Evolutionary conservation across 2,329 filamentous ascomycete genomes (phyloP), one percentile per base, ranked within the genome.

Genomic region (Exophiala aquamarina): DNA sequence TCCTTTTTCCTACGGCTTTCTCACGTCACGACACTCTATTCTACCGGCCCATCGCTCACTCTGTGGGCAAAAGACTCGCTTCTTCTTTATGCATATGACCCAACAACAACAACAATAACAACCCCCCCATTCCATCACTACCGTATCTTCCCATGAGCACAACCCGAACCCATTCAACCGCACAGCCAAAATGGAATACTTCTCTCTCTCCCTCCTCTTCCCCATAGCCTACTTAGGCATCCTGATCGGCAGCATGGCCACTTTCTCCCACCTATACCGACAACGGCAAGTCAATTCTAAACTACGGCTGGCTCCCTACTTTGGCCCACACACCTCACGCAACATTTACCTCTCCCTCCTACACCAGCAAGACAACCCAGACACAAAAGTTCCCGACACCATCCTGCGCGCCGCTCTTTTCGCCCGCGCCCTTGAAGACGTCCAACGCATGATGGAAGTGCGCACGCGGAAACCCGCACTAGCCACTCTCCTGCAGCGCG

Each of bases 261-360:
- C 89, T 56, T 98, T 98, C 72, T 94, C 89, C 38, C 88, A 82
- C 47, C 82, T 97, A 54, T 97, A 97, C 71, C 85, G 92, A 62
- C 92, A 93, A 73, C 83, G 93, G 69, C 93, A 95, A 79, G 84
- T 87, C 59, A 74, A 86, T 89, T 74, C 54, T 82, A 86, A 87
- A 61, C 86, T 89, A 44, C 89, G 87, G 59, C 83, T 98, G 52
- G 89, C 87, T 58, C 90, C 92, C 59, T 98, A 93, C 92, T 98
- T 98, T 70, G 84, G 86, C 18, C 80, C 86, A 42, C 91, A 98
- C 67, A 76, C 94, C 41, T 87, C 93, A 70, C 88, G 92, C 70
- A 91, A 98, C 70, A 82, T 98, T 65, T 98, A 97, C 76, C 82
- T 95, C 51, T 90, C 90, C 35, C 83, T 98, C 32, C 78, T 96